Evolutionary conservation across 2,329 filamentous ascomycete species (phyloP).

Genomic region (Botrytis tulipae): DNA sequence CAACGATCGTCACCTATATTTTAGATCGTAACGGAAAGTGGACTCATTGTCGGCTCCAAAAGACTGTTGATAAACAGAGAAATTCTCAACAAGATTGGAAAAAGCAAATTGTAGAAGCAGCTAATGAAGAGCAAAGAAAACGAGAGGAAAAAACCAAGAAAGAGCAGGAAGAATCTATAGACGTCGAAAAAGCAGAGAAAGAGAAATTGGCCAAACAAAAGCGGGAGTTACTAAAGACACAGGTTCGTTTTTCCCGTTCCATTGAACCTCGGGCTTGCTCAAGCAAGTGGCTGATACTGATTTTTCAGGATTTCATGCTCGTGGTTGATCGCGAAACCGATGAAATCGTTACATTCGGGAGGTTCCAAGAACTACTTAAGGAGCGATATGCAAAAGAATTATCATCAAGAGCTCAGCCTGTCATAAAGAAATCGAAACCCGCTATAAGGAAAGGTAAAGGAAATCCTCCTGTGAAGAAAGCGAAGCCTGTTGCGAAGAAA

Average conservation of each 20-base stretch:
- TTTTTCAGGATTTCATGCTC: not conserved
- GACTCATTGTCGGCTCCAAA: not conserved
- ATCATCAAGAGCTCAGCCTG: not conserved
- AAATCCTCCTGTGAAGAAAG: not conserved
- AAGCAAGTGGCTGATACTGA: not conserved
- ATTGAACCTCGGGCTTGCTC: too few relatives aligned
- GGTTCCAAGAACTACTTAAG: not conserved
- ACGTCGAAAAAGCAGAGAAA: not conserved
- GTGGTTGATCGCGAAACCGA: constrained; percentile 2
- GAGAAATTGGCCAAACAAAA: not conserved
- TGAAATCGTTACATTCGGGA: not conserved
- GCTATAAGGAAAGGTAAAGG: not conserved
- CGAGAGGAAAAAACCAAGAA: not conserved
- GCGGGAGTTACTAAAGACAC: not conserved
- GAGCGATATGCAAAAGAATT: not conserved
- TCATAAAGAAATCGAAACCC: not conserved
- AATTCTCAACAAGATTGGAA: not conserved
- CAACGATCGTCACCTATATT: not conserved
- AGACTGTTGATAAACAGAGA: not conserved
- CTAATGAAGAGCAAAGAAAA: not conserved
- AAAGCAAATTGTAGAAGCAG: not conserved
- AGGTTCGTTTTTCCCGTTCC: not conserved
- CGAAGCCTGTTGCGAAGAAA: not conserved
- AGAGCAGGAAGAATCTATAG: not conserved
- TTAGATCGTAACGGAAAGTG: not conserved